A percentile compares a stretch with the other conserved stretches of the same genome.
Evolutionary conservation across 371 early-diverging fungal genomes (phyloP).

Genomic region (Zychaea mexicana): DNA sequence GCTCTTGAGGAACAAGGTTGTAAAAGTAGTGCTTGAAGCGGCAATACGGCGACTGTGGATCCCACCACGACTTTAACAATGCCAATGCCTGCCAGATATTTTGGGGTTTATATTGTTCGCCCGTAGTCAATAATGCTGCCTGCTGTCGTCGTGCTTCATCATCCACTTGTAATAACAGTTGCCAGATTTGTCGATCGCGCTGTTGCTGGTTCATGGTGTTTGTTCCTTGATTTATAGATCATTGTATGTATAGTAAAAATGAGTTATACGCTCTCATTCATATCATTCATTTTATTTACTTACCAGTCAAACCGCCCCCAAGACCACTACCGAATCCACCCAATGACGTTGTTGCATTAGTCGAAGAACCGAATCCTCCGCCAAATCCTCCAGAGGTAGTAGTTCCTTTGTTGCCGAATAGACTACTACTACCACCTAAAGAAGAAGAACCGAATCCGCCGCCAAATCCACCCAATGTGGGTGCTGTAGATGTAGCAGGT

Average conservation of each 20-base stretch:
- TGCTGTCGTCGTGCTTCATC: conserved; percentile 42
- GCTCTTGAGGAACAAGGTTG: conserved; percentile 81
- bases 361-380: conserved; percentile 21
- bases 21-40: conserved; percentile 91
- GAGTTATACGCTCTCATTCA: too few species aligned
- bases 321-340: background rate
- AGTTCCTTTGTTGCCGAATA: background rate
- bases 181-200: conserved; percentile 36
- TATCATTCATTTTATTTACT: too few species aligned
- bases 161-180: conserved; percentile 24
- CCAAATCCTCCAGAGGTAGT: conserved; percentile 7
- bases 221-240: background rate
- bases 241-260: background rate
- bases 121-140: conserved; percentile 25
- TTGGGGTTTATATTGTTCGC: conserved; percentile 30
- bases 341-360: conserved; percentile 7
- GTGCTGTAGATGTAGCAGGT: conserved; percentile 3
- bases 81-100: conserved; percentile 61
- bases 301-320: background rate
- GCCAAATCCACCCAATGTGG: conserved; percentile 16
- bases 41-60: conserved; percentile 77
- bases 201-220: conserved; percentile 27
- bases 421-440: too few species aligned
- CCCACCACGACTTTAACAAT: conserved; percentile 75
- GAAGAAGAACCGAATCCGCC: too few species aligned